Conservation (phyloP, 2,329 filamentous ascomycete species). For the Penicillium frequentans region DNA sequence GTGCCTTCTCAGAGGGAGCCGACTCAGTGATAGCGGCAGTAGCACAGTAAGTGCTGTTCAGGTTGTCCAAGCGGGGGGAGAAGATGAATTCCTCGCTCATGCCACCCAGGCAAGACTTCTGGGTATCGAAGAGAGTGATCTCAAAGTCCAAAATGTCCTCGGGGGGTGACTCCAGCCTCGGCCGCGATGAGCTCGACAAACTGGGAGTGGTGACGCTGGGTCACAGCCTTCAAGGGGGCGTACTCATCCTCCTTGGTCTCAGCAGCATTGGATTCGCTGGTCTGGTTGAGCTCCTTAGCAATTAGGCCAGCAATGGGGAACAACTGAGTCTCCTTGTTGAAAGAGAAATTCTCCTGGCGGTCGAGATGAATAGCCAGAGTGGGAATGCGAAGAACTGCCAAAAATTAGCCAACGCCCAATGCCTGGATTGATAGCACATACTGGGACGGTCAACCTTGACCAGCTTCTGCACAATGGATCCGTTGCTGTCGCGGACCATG, state of each 20-base stretch:
- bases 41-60: conserved; percentile 94
- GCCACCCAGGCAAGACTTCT: conserved; percentile 84
- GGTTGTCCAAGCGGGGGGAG: conserved; percentile 91
- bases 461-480: conserved; percentile 76
- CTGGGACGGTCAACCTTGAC: conserved; percentile 86
- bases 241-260: conserved; percentile 56
- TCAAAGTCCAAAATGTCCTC: conserved; percentile 88
- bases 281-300: conserved; percentile 82
- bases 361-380: conserved; percentile 94
- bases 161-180: conserved; percentile 68
- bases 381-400: conserved; percentile 75
- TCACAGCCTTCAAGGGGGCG: conserved; percentile 72
- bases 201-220: conserved; percentile 83
- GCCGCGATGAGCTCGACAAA: conserved; percentile 81
- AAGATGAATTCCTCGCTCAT: conserved; percentile 93
- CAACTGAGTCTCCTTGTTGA: conserved; percentile 95
- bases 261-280: conserved; percentile 45
- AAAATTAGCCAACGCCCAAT: background rate
- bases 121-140: conserved; percentile 93
- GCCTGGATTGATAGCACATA: conserved; percentile 26
- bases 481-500: conserved; percentile 72
- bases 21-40: conserved; percentile 83
- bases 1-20: conserved; percentile 59
- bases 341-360: conserved; percentile 79
- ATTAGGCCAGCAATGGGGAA: conserved; percentile 91